phyloP scores from a whole-genome alignment of 495 filamentous ascomycete species.

The Tuber magnatum region DNA sequence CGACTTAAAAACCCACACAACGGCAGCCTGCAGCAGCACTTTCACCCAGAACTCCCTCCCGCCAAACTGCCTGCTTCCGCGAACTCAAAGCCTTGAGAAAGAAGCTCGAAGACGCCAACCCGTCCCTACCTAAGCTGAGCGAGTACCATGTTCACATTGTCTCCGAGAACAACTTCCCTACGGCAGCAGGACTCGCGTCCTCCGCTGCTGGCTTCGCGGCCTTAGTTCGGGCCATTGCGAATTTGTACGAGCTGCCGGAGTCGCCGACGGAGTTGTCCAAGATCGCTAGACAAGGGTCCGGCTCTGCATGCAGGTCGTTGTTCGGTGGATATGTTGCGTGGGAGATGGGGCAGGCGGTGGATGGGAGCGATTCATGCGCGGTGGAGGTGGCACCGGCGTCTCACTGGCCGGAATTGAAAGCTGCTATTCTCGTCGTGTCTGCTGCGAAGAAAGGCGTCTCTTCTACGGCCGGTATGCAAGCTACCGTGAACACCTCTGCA shows the following conservation, averaged over 20 bases:
- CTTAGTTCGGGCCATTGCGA: constrained; percentile 81
- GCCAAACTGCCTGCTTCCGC: constrained; percentile 83
- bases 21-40: constrained; percentile 75
- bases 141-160: constrained; percentile 69
- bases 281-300: constrained; percentile 91
- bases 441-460: constrained; percentile 92
- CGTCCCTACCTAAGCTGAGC: constrained; percentile 69
- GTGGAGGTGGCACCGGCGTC: constrained; percentile 74
- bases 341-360: constrained; percentile 62
- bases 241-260: constrained; percentile 77
- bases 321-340: constrained; percentile 96
- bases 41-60: constrained; percentile 71
- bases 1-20: constrained; percentile 91
- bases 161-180: constrained; percentile 97
- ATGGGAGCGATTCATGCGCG: constrained; percentile 77
- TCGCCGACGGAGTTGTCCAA: constrained; percentile 70
- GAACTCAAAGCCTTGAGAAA: constrained; percentile 71
- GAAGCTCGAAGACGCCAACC: constrained; percentile 61
- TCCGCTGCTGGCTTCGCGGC: constrained; percentile 94
- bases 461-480: constrained; percentile 90
- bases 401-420: constrained; percentile 94
- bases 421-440: constrained; percentile 78
- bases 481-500: constrained; percentile 77
- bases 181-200: constrained; percentile 87
- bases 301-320: constrained; percentile 82